Base-by-base conservation (phyloP, 176 grass and related monocot genomes). In the Zoysia pacifica region DNA sequence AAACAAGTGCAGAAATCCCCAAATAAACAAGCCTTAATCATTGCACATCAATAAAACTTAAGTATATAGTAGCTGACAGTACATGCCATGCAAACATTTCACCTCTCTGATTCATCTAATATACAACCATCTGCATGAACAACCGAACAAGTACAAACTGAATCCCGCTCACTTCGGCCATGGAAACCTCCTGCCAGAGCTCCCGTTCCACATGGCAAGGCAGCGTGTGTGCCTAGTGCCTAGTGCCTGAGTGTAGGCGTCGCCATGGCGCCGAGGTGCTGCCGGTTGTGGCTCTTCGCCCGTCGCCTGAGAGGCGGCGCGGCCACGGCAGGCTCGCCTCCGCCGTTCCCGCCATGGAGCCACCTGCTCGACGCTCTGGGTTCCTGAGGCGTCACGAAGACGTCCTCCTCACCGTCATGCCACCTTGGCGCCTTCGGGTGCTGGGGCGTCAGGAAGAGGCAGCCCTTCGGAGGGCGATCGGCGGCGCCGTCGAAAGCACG, bases 301-400 rank as follows among this genome's bases (percentile, higher is more conserved):
- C 50, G 65, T 58, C 76, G 42, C 50, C 61, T 68, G 61, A 78
- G 15, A 2, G 12, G 79, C 7, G 79, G 66, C 36, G 46, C 55
- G 39, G 74, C 28, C 47, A 63, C 42, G 7, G 58, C 6, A 53
- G 84, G 42, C 19, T 53, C 69, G 36, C 5, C 48, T 0, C 16
- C 70, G 14, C 39, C 71, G 5, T 58, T 11, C 14, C 28, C 46
- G 2, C 36, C 73, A 36, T 62, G 55, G 60, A 16, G 35, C 65
- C 75, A 79, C 18, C 53, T 28, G 28, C 28, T 48, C 16, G 9
- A 6, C 0, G 42, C 74, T 20, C 73, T 85, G 11, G 76, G 54
- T 16, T 79, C 64, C 74, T 79, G 82, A 43, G 91, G 81, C 43
- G 70, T 73, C 46, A 86, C 81, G 83, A 84, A 86, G 63, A 81